phyloP scores from a whole-genome alignment of 2,329 filamentous ascomycete species.

The Fusarium pilosicola region DNA sequence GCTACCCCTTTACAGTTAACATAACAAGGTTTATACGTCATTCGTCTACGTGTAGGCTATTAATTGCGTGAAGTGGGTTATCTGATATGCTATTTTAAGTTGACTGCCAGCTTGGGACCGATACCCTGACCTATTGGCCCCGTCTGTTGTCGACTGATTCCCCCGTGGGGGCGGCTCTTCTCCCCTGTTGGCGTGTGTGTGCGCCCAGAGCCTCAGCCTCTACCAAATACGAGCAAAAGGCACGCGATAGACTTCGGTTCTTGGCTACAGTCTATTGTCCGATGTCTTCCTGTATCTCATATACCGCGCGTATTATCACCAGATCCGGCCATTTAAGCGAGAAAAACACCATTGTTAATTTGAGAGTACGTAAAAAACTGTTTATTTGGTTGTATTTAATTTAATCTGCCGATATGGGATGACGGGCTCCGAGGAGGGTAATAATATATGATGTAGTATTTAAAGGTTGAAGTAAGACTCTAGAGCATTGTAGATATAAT shows the following conservation, averaged over 20 bases:
- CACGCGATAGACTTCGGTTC: background rate
- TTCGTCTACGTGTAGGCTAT: background rate
- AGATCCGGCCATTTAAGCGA: background rate
- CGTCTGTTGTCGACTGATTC: background rate
- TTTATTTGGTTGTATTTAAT: background rate
- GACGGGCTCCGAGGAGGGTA: background rate
- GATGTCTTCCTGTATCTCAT: background rate
- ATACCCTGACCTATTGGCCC: background rate
- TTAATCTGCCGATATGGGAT: background rate
- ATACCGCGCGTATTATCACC: background rate
- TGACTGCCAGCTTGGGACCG: background rate
- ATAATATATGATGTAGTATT: background rate
- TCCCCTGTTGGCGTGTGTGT: background rate
- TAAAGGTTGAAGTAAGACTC: background rate
- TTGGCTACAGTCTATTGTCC: background rate
- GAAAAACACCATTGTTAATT: accelerated
- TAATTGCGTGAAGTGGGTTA: too few relatives aligned
- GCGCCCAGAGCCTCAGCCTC: background rate
- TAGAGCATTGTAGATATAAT: too few relatives aligned
- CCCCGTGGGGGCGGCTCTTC: background rate
- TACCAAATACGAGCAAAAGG: background rate
- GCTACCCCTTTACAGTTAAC: too few relatives aligned
- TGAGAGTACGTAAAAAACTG: background rate
- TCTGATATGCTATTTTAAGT: background rate
- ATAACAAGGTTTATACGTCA: background rate